phyloP scores from a whole-genome alignment of 176 grass and related monocot species.

The Tuctoria greenei region DNA sequence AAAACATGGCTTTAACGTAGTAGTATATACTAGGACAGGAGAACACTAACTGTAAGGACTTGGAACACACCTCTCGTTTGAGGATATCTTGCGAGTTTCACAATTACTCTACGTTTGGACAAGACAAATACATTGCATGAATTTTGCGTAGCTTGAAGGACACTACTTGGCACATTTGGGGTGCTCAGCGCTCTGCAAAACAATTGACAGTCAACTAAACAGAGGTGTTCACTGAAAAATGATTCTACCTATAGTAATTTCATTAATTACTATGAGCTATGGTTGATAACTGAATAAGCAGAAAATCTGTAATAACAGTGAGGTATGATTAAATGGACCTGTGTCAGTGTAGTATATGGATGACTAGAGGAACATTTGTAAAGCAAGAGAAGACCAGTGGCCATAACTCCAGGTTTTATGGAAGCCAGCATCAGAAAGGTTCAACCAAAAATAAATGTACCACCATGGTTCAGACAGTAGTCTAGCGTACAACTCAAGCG shows the following conservation, averaged over 20 bases:
- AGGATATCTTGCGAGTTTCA: constrained; percentile 58
- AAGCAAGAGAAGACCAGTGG: background rate
- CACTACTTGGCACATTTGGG: constrained; percentile 49
- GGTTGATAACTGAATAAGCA: background rate
- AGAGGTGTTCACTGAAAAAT: background rate
- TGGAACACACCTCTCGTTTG: constrained; percentile 35
- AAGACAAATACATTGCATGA: constrained; percentile 81
- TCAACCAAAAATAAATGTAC: background rate
- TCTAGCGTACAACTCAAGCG: background rate
- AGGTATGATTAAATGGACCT: background rate
- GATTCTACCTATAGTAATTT: background rate
- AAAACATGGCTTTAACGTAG: background rate
- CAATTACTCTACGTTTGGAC: constrained; percentile 53
- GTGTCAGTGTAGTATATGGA: background rate
- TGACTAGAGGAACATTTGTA: background rate
- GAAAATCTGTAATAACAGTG: background rate
- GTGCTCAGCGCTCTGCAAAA: constrained; percentile 54
- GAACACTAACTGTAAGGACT: constrained; percentile 15
- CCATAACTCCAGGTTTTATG: background rate
- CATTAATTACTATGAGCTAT: no score
- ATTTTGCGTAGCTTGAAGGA: constrained; percentile 51
- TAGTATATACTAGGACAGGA: background rate
- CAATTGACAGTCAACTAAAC: background rate
- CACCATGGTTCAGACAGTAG: background rate
- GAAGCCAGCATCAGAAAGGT: constrained; percentile 6